A percentile compares a stretch with the other conserved stretches of the same genome.
Conservation (phyloP, 2,329 filamentous ascomycete species). For the Immersiporthe knoxdaviesiana region DNA sequence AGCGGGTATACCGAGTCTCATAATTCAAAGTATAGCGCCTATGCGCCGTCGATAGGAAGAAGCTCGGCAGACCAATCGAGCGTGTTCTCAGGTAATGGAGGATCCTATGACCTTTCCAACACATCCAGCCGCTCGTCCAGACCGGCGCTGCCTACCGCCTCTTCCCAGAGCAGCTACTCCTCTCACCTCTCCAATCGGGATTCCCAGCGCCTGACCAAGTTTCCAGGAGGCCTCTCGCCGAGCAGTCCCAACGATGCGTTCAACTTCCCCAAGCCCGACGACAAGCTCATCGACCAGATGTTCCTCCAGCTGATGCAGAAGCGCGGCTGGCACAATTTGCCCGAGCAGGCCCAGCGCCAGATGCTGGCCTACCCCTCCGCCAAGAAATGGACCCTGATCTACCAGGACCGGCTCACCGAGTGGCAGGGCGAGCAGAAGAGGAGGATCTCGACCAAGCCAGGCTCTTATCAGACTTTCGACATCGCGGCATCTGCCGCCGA, state of each 20-base stretch:
- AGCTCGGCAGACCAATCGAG: constrained; percentile 59
- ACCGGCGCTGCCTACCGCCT: constrained; percentile 57
- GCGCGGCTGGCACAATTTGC: constrained; percentile 94
- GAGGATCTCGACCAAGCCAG: constrained; percentile 72
- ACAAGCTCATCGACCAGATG: constrained; percentile 84
- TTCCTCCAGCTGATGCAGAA: constrained; percentile 96
- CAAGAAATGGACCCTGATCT: constrained; percentile 97
- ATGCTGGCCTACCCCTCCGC: constrained; percentile 93
- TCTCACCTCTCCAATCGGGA: constrained; percentile 55
- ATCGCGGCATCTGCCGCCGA: constrained; percentile 79
- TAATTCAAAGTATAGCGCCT: constrained; percentile 67
- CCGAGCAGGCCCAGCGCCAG: constrained; percentile 90
- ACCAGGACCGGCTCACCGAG: constrained; percentile 92
- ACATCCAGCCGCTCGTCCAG: constrained; percentile 51
- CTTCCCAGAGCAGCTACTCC: constrained; percentile 59
- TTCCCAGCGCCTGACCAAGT: constrained; percentile 61
- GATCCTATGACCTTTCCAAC: constrained; percentile 44
- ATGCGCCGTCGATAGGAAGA: constrained; percentile 61
- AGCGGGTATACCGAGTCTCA: constrained; percentile 56
- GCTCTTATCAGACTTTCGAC: constrained; percentile 70
- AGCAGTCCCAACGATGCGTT: constrained; percentile 52
- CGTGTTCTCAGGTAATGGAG: constrained; percentile 59
- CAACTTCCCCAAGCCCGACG: constrained; percentile 71
- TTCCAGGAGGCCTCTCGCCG: constrained; percentile 43
- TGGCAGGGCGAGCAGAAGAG: constrained; percentile 94